Conservation (phyloP, 2,329 filamentous ascomycete species). For the Geosmithia putterillii region DNA sequence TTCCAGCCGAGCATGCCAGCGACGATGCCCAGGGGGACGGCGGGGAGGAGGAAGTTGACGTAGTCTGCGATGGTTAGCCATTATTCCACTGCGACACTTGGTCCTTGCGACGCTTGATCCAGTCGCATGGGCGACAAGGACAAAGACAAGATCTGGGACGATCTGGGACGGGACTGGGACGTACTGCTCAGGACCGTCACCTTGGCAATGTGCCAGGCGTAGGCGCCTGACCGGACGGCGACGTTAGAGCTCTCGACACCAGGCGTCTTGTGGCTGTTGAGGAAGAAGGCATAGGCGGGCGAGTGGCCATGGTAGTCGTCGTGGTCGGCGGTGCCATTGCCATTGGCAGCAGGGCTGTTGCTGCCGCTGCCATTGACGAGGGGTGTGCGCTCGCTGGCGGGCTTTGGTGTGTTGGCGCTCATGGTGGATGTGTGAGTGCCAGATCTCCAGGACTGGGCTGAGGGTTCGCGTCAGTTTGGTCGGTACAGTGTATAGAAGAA, state of each 20-base stretch:
- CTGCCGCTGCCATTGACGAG: slow-evolving; percentile 24
- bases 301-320: neutral
- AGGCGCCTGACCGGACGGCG: slow-evolving; percentile 30
- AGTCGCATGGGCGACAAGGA: no score
- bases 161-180: slow-evolving; percentile 13
- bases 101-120: neutral
- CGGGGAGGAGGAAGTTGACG: slow-evolving; percentile 60
- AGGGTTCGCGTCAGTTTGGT: no score
- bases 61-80: slow-evolving; percentile 29
- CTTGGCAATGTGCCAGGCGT: slow-evolving; percentile 43
- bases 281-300: slow-evolving; percentile 27
- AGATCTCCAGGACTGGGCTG: no score
- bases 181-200: slow-evolving; percentile 46
- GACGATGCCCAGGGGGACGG: slow-evolving; percentile 61
- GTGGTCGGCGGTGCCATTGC: neutral
- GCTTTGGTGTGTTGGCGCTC: slow-evolving; percentile 11
- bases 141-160: neutral
- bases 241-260: slow-evolving; percentile 36
- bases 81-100: neutral
- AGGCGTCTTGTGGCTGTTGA: slow-evolving; percentile 36
- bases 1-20: slow-evolving; percentile 51
- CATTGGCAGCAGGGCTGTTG: neutral
- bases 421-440: slow-evolving; percentile 10
- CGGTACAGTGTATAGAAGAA: no score
- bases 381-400: slow-evolving; percentile 25